Percentiles rank a stretch among this genome's conserved stretches.
Evolutionary conservation across 257 asterid genomes (phyloP).

Genomic region (Coffea eugenioides): DNA sequence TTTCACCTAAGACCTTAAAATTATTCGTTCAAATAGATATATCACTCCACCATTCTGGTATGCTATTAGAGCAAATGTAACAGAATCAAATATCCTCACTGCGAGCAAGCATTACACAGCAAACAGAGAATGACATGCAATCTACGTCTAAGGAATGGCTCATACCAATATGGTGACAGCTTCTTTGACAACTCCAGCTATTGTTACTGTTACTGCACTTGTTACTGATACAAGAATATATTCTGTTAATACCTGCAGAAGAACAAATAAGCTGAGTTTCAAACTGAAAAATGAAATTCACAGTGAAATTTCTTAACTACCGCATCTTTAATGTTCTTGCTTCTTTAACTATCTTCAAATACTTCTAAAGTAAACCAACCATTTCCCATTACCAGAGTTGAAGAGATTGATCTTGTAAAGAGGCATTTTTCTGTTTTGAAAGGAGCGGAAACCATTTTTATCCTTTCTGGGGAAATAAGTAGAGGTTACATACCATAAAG

Average conservation of each 20-base stretch:
- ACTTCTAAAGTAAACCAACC: neutral
- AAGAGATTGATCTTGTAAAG: too few relatives aligned
- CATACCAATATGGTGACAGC: conserved; percentile 95
- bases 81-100: neutral
- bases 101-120: neutral
- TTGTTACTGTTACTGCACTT: conserved; percentile 97
- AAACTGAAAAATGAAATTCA: conserved; percentile 1
- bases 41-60: neutral
- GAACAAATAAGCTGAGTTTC: conserved; percentile 1
- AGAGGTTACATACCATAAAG: conserved; percentile 67
- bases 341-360: neutral
- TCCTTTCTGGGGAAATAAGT: neutral
- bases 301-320: neutral
- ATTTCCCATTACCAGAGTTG: neutral
- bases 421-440: neutral
- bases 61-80: neutral
- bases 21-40: neutral
- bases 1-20: neutral
- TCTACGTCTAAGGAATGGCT: conserved; percentile 1
- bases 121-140: neutral
- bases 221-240: conserved; percentile 87
- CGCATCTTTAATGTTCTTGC: neutral
- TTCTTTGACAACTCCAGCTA: conserved; percentile 99
- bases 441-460: too few relatives aligned
- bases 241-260: conserved; percentile 89